Evolutionary conservation across 75 land plant genomes (phyloP).

Genomic region (Sequoiadendron giganteum): DNA sequence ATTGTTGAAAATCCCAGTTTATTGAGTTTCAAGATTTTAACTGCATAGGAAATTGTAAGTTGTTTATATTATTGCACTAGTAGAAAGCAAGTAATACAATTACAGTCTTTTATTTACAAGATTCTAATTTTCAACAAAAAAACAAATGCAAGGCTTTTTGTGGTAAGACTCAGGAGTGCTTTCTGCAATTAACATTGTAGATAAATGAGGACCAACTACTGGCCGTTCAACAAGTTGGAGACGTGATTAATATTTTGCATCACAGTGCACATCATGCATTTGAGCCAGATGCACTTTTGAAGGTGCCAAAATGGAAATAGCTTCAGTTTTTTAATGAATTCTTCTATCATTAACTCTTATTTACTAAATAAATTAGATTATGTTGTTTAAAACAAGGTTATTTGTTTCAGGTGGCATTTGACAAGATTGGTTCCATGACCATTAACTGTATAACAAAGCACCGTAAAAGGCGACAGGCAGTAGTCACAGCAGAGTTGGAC

Average conservation of each 20-base stretch:
- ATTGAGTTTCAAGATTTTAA: background rate
- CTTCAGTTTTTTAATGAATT: background rate
- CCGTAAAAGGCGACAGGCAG: conserved; percentile 79
- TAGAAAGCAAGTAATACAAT: background rate
- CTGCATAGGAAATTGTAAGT: background rate
- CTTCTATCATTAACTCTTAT: background rate
- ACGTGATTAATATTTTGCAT: conserved; percentile 71
- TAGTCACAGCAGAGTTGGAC: conserved; percentile 85
- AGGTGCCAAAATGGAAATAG: conserved; percentile 37
- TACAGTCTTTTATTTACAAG: background rate
- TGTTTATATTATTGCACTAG: background rate
- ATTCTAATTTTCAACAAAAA: background rate
- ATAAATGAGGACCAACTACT: conserved; percentile 91
- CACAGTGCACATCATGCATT: conserved; percentile 60
- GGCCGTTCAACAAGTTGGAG: conserved; percentile 62
- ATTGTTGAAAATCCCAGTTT: background rate
- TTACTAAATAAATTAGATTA: background rate
- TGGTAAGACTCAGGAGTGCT: background rate
- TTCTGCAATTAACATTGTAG: conserved; percentile 33
- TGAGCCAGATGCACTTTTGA: conserved; percentile 91
- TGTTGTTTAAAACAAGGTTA: background rate
- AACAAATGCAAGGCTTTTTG: background rate
- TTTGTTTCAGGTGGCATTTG: conserved; percentile 78
- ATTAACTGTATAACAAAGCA: conserved; percentile 68
- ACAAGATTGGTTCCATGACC: conserved; percentile 75